Evolutionary conservation across 2,329 filamentous ascomycete genomes (phyloP), one percentile per base, ranked within the genome.

Genomic region (Aspergillus hortae): DNA sequence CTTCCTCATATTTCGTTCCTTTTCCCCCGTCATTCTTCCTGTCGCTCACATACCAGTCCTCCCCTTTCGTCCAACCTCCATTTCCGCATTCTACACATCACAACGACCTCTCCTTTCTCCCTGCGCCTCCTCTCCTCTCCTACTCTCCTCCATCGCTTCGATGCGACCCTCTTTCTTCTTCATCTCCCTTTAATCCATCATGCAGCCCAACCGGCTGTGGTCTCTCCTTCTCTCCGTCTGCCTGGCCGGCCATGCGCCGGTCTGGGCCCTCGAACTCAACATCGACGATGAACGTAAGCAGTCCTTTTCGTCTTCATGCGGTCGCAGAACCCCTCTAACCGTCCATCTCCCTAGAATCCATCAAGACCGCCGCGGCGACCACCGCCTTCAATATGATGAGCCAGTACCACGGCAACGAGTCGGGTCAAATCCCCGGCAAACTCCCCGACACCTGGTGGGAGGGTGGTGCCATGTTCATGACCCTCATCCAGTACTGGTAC

Each of bases 401-500:
- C 15, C 63, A 60, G 48, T 75, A 75, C 53, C 62, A 68, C 30
- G 63, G 65, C 40, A 72, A 72, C 25, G 58, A 70, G 30, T 65
- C 67, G 11, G 71, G 69, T 19, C 61, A 67, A 41, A 67, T 72
- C 1, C 72, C 72, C n/a, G 72, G 72, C 42, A 68, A 73, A 48
- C 55, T 74, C 3, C 63, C 66, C 21, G 70, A 65, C 19, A 72
- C 69, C 14, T 70, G 72, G 66, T 91, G 85, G 89, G 87, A 88
- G 71, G 86, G 79, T 10, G 88, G 88, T 48, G 87, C 87, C 51
- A 84, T 92, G 76, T 82, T 82, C 62, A 81, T 80, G 53, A 77
- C 86, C 2, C 74, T 94, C 56, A 78, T 95, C 48, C 88, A 94
- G 63, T 94, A 94, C 68, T 95, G 89, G 88, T 88, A 86, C 66